Percentiles rank a stretch among this genome's conserved stretches.
phyloP scores from a whole-genome alignment of 176 grass and related monocot genomes.

The Neostapfia colusana region DNA sequence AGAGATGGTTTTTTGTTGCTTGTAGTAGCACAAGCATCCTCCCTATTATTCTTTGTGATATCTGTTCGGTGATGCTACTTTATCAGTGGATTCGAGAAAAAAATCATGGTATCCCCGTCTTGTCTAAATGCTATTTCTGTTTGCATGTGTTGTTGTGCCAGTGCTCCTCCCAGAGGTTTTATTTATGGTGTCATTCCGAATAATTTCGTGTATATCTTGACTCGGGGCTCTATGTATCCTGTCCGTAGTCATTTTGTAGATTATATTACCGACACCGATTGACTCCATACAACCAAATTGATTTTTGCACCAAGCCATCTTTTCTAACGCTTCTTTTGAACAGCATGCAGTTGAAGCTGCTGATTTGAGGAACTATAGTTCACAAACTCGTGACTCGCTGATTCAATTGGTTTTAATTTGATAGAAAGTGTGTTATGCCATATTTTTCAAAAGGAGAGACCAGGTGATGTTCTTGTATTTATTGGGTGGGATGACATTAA shows the following conservation, averaged over 20 bases:
- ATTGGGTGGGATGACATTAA: slow-evolving; percentile 99
- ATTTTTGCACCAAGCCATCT: slow-evolving; percentile 33
- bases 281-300: slow-evolving; percentile 96
- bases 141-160: not conserved
- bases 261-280: slow-evolving; percentile 79
- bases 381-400: slow-evolving; percentile 79
- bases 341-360: slow-evolving; percentile 90
- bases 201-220: slow-evolving; percentile 23
- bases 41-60: no score
- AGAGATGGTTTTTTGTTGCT: no score
- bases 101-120: not conserved
- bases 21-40: no score
- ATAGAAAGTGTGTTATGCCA: slow-evolving; percentile 89
- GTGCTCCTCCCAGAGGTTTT: not conserved
- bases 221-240: slow-evolving; percentile 94
- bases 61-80: no score
- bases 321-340: slow-evolving; percentile 41
- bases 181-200: slow-evolving; percentile 14
- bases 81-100: no score
- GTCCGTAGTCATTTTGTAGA: slow-evolving; percentile 83
- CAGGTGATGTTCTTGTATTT: slow-evolving; percentile 91
- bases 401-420: slow-evolving; percentile 98
- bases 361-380: slow-evolving; percentile 85
- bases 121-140: slow-evolving; percentile 25
- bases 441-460: slow-evolving; percentile 85